phyloP scores from a whole-genome alignment of 2,329 filamentous ascomycete species.

The Claviceps sp. region DNA sequence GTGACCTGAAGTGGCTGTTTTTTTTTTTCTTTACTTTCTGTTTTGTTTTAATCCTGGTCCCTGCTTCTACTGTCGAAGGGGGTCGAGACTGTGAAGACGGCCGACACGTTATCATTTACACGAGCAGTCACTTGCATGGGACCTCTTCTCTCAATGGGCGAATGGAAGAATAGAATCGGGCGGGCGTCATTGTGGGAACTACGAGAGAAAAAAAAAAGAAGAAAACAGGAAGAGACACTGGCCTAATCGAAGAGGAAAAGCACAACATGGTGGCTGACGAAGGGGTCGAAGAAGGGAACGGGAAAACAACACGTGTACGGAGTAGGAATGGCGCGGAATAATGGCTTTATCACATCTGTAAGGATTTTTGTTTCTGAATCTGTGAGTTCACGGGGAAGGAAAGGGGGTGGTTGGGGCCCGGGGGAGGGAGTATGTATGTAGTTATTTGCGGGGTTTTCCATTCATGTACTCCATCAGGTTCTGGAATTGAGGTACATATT shows the following conservation, averaged over 20 bases:
- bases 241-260: neutral
- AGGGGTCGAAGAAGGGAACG: neutral
- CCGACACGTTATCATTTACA: neutral
- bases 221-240: neutral
- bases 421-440: neutral
- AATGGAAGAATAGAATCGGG: too few species aligned
- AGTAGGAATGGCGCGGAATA: conserved; percentile 1
- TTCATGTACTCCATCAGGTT: too few species aligned
- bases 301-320: neutral
- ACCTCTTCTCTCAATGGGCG: too few species aligned
- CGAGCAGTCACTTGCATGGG: neutral
- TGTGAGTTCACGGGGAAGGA: neutral
- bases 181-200: neutral
- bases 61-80: neutral
- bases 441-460: neutral
- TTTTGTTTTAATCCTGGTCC: neutral
- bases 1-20: conserved; percentile 9
- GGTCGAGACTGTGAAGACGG: neutral
- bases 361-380: neutral
- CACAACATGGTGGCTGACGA: neutral
- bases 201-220: neutral
- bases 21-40: neutral
- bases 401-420: neutral
- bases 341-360: neutral
- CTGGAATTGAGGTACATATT: too few species aligned